Conservation (phyloP, 768 basidiomycete genomes). For the Boletellus emodensis region DNA sequence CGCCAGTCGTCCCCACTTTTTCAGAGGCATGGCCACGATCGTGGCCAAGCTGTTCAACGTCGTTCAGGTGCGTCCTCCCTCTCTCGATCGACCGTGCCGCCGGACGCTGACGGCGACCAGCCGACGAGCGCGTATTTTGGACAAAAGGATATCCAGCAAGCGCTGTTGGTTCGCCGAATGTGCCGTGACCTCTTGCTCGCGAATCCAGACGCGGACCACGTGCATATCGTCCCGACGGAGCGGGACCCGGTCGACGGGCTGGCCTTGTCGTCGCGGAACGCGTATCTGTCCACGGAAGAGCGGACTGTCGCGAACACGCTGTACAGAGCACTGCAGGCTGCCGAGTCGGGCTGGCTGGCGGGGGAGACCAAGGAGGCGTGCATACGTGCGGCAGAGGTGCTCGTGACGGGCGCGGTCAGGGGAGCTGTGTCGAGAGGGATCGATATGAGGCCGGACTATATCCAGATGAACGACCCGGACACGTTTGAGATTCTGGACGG, state of each 20-base stretch:
- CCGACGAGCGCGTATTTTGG: constrained; percentile 94
- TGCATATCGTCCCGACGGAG: constrained; percentile 87
- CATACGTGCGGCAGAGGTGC: constrained; percentile 39
- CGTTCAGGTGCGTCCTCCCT: constrained; percentile 58
- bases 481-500: constrained; percentile 63
- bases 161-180: constrained; percentile 75
- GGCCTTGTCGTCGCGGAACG: constrained; percentile 89
- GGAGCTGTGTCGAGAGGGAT: constrained; percentile 39
- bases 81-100: background rate
- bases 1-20: constrained; percentile 79
- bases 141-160: constrained; percentile 98
- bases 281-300: constrained; percentile 67
- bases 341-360: constrained; percentile 49
- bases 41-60: constrained; percentile 94
- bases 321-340: constrained; percentile 61
- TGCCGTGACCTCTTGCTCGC: constrained; percentile 76
- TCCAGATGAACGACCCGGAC: constrained; percentile 81
- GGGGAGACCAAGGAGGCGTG: constrained; percentile 50
- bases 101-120: constrained; percentile 27
- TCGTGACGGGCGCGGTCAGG: constrained; percentile 34
- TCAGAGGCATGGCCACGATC: constrained; percentile 92
- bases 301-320: constrained; percentile 62
- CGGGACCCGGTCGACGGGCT: constrained; percentile 64
- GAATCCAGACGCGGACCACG: constrained; percentile 63
- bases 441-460: constrained; percentile 70